Conservation (phyloP, 495 filamentous ascomycete species). For the Tuber magnatum region DNA sequence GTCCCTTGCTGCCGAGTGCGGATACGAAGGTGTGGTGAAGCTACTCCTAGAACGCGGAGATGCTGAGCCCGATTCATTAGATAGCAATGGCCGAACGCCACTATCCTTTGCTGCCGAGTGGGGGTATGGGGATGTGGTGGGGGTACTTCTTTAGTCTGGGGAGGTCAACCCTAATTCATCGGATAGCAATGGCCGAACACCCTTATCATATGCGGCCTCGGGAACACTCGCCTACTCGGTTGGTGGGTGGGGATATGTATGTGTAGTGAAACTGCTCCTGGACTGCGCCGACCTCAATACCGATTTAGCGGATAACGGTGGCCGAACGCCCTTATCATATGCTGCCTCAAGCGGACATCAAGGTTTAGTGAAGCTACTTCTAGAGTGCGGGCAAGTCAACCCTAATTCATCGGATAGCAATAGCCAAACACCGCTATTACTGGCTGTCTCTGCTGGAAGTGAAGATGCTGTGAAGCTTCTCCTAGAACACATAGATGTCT, state of each 20-base stretch:
- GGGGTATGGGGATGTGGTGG: too few relatives aligned
- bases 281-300: not conserved
- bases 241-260: not conserved
- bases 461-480: not conserved
- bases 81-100: not conserved
- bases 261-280: not conserved
- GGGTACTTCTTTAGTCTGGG: too few relatives aligned
- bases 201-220: too few relatives aligned
- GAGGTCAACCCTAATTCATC: not conserved
- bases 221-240: too few relatives aligned
- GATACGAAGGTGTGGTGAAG: not conserved
- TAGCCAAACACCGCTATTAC: not conserved
- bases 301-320: not conserved
- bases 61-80: not conserved
- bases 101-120: not conserved
- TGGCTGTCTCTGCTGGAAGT: too few relatives aligned
- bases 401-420: not conserved
- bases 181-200: not conserved
- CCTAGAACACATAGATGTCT: not conserved
- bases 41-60: not conserved
- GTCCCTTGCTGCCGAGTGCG: not conserved
- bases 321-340: not conserved
- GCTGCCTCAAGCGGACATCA: not conserved
- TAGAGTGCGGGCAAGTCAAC: not conserved
- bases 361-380: not conserved